A percentile compares a stretch with the other conserved stretches of the same genome.
These are phyloP conservation scores for Neoarthrinium moseri DNA, from an alignment of 2,329 filamentous ascomycete genomes.

Conservation along the genomic window DNA sequence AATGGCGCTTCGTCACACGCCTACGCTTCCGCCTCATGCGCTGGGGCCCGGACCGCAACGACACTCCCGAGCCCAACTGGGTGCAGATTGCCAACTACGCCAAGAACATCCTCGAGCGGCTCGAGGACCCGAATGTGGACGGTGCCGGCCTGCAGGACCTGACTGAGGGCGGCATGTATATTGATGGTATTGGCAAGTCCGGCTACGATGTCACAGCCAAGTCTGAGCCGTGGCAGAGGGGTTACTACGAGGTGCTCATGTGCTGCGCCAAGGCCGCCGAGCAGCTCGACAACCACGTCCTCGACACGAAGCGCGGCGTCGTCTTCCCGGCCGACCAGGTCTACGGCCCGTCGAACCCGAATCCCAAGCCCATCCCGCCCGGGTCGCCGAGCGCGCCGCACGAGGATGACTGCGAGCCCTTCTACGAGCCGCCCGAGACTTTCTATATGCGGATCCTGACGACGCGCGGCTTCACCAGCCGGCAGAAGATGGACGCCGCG, in stretches of 20 bases:
- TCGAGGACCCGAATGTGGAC: slow-evolving; percentile 70
- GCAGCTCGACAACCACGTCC: slow-evolving; percentile 76
- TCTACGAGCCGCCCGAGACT: slow-evolving; percentile 68
- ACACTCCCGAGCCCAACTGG: slow-evolving; percentile 64
- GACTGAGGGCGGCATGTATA: slow-evolving; percentile 48
- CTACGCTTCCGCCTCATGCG: slow-evolving; percentile 65
- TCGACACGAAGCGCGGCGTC: slow-evolving; percentile 63
- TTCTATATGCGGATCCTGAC: slow-evolving; percentile 83
- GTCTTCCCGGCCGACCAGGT: slow-evolving; percentile 73
- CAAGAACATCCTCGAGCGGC: slow-evolving; percentile 56
- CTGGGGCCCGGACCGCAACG: slow-evolving; percentile 55
- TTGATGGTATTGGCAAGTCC: slow-evolving; percentile 52
- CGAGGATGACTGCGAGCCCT: slow-evolving; percentile 72
- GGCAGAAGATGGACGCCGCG: slow-evolving; percentile 78
- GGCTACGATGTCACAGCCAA: slow-evolving; percentile 70
- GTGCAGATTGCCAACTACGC: slow-evolving; percentile 61
- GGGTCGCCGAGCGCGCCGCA: slow-evolving; percentile 62
- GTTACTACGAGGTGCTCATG: slow-evolving; percentile 83
- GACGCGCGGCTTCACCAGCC: slow-evolving; percentile 74
- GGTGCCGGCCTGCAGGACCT: slow-evolving; percentile 63
- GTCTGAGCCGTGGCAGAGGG: slow-evolving; percentile 79
- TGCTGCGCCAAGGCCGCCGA: slow-evolving; percentile 74
- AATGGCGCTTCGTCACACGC: slow-evolving; percentile 74
- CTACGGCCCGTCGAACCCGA: slow-evolving; percentile 79
- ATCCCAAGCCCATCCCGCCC: slow-evolving; percentile 69